A percentile compares a stretch with the other conserved stretches of the same genome.
Conservation (phyloP, 345 rosid genomes). For the Combretum micranthum region DNA sequence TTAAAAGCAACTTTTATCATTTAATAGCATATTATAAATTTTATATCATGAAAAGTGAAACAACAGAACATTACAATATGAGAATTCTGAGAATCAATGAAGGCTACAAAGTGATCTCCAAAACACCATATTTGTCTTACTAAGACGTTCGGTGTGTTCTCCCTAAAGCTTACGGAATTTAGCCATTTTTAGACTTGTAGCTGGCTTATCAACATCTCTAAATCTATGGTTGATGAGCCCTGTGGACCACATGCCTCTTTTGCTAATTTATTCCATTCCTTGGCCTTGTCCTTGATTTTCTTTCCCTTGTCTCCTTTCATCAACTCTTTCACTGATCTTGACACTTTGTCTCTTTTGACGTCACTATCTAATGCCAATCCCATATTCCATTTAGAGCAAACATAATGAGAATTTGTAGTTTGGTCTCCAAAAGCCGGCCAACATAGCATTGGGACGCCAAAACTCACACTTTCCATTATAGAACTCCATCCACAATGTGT, state of each 20-base stretch:
- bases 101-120: too few relatives aligned
- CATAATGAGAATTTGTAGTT: neutral
- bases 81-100: too few relatives aligned
- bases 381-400: slow-evolving; percentile 3
- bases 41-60: too few relatives aligned
- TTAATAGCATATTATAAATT: too few relatives aligned
- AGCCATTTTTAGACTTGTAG: neutral
- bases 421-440: slow-evolving; percentile 8
- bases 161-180: too few relatives aligned
- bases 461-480: slow-evolving; percentile 1
- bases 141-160: too few relatives aligned
- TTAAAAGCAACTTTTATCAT: too few relatives aligned
- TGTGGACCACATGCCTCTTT: slow-evolving; percentile 3
- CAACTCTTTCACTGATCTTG: slow-evolving; percentile 5
- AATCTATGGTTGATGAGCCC: neutral
- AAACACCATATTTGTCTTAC: too few relatives aligned
- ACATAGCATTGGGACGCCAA: slow-evolving; percentile 6
- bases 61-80: too few relatives aligned
- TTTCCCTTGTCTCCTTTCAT: slow-evolving; percentile 8
- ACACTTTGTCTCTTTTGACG: slow-evolving; percentile 9
- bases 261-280: slow-evolving; percentile 3
- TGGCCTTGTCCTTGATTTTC: slow-evolving; percentile 1
- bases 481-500: slow-evolving; percentile 11
- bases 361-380: slow-evolving; percentile 1
- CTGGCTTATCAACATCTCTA: neutral